Evolutionary conservation across 192 early-diverging fungal species (phyloP), one percentile per base, ranked within the genome.

Genomic region (Rhizophagus clarus): DNA sequence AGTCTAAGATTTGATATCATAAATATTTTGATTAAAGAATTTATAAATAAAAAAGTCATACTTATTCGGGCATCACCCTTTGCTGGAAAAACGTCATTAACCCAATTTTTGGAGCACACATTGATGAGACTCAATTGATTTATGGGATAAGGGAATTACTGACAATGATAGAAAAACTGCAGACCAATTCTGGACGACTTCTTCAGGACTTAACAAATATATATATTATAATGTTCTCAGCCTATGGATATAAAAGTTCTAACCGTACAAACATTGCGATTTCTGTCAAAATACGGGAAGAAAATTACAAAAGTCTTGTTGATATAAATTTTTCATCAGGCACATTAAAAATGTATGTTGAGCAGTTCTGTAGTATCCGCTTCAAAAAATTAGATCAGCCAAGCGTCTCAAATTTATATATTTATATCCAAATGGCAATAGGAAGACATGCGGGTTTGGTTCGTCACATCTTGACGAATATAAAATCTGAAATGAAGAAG

Each of bases 231-330:
- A 45, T 49, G 61, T 81, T 81, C 64, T 72, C 42, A 9, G 71
- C 61, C 2, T 81, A 81, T 64, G 61, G 71, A 31, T 74, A 81
- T 73, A 20, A 4, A 6, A 22, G 80, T 75, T 47, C 56, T 34
- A 34, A 75, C 20, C 3, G 2, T 61, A 45, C 26, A 71, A 42
- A 42, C 0, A 1, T 72, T 22, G 0, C 51, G 5, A 75, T 56
- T 61, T 20, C 49, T 61, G 73, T 61, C 26, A 26, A 0, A 28
- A 8, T 60, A 75, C 49, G 4, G 22, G 17, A 29, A 20, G 3
- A 5, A 37, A 47, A 72, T 26, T 45, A 42, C 70, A 72, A 72
- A 72, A 49, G 42, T 72, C 70, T 72, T 72, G 2, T 72, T 22
- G 45, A 72, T n/a, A 49, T 72, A 20, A 72, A 45, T 42, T 72